phyloP scores from a whole-genome alignment of 129 eudicot genomes.

The Deinandra increscens region DNA sequence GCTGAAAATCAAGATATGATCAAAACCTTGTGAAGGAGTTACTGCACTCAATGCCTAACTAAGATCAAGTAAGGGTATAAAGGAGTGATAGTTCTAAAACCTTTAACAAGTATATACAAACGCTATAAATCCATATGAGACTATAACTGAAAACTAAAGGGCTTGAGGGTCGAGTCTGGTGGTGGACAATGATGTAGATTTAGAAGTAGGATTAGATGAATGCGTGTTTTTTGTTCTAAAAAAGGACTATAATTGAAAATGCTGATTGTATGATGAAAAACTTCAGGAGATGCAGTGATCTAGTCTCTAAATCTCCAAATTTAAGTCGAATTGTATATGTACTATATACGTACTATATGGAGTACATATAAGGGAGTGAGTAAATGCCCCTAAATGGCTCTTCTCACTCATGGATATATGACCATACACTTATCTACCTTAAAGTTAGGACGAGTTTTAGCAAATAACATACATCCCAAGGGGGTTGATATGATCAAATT shows the following conservation, averaged over 20 bases:
- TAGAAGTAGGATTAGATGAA: too few species aligned
- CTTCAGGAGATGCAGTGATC: conserved; percentile 1
- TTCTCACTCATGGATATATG: conserved; percentile 1
- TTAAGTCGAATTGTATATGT: conserved; percentile 1
- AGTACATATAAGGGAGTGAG: not conserved
- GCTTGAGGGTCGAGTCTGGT: too few species aligned
- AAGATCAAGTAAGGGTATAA: conserved; percentile 8
- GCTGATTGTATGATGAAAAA: not conserved
- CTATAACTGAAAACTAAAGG: too few species aligned
- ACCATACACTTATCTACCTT: not conserved
- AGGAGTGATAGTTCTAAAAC: not conserved
- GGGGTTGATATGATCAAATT: conserved; percentile 10
- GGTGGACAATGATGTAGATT: too few species aligned
- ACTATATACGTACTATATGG: conserved; percentile 5
- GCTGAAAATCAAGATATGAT: conserved; percentile 42
- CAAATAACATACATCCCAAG: not conserved
- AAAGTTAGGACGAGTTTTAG: not conserved
- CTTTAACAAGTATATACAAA: not conserved
- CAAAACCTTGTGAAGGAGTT: conserved; percentile 14
- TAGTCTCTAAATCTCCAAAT: conserved; percentile 1
- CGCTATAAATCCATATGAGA: not conserved
- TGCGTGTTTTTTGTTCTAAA: too few species aligned
- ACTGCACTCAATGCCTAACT: not conserved
- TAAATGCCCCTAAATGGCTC: not conserved
- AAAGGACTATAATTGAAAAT: not conserved